Evolutionary conservation across 1,284 basidiomycete genomes (phyloP).

Genomic region (Naganishia albida): DNA sequence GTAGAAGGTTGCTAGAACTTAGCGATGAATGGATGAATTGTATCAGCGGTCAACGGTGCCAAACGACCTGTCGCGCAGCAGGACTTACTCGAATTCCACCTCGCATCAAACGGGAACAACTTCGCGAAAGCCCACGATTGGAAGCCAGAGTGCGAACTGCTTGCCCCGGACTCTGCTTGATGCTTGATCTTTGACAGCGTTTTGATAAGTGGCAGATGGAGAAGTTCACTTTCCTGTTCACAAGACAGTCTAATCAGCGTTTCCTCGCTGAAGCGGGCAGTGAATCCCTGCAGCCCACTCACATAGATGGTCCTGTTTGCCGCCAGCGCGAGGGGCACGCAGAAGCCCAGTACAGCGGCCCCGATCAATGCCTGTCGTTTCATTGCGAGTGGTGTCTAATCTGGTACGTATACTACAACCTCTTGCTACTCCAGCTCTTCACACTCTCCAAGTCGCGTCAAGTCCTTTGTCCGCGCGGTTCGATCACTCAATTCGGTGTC

Average conservation of each 20-base stretch:
- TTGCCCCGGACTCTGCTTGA: neutral
- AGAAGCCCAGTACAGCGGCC: conserved; percentile 1
- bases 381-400: neutral
- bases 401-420: too few species aligned
- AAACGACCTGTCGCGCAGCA: neutral
- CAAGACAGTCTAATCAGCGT: neutral
- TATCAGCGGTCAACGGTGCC: neutral
- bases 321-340: conserved; percentile 16
- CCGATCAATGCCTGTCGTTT: conserved; percentile 2
- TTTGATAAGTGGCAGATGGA: conserved; percentile 8
- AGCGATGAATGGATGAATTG: neutral
- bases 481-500: neutral
- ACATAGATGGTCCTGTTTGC: conserved; percentile 21
- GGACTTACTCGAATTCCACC: conserved; percentile 33
- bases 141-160: conserved; percentile 20
- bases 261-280: neutral
- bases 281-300: neutral
- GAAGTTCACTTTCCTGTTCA: conserved; percentile 26
- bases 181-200: conserved; percentile 26
- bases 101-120: conserved; percentile 33
- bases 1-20: conserved; percentile 80
- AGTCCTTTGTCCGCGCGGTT: neutral
- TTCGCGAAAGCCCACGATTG: conserved; percentile 31
- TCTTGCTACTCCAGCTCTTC: too few species aligned
- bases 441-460: too few species aligned